Evolutionary conservation across 1,284 basidiomycete genomes (phyloP).

Genomic region (Psilocybe mexicana): DNA sequence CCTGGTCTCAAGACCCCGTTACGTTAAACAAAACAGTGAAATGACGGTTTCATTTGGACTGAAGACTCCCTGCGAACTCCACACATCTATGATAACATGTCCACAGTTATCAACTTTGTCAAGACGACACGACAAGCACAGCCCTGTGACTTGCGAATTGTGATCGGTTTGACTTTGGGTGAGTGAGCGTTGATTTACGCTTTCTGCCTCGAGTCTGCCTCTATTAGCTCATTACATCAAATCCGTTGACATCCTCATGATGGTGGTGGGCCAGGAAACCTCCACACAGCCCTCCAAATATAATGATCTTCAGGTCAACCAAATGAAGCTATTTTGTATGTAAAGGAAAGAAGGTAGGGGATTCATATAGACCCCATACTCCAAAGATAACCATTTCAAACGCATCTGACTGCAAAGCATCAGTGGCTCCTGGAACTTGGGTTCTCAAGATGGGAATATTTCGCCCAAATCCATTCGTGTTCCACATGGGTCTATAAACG

Average conservation of each 20-base stretch:
- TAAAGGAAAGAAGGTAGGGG: background rate
- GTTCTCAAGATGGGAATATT: slow-evolving; percentile 7
- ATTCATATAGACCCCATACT: slow-evolving; percentile 4
- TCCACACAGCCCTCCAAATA: slow-evolving; percentile 11
- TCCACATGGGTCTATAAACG: slow-evolving; percentile 8
- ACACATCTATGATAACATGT: slow-evolving; percentile 2
- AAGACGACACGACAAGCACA: slow-evolving; percentile 17
- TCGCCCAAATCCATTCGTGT: slow-evolving; percentile 1
- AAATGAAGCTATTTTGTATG: background rate
- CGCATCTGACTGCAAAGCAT: background rate
- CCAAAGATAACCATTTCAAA: background rate
- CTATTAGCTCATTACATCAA: slow-evolving; percentile 18
- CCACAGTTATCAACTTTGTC: slow-evolving; percentile 8
- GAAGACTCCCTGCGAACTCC: background rate
- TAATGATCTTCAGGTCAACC: background rate
- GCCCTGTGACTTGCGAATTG: slow-evolving; percentile 6
- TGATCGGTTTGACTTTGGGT: slow-evolving; percentile 16
- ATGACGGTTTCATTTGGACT: slow-evolving; percentile 1
- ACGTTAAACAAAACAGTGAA: background rate
- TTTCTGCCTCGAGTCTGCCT: slow-evolving; percentile 19
- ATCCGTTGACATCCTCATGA: slow-evolving; percentile 12
- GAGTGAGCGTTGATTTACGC: slow-evolving; percentile 23
- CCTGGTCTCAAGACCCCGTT: background rate
- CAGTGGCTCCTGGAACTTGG: background rate
- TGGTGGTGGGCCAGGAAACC: slow-evolving; percentile 23